Base-by-base conservation (phyloP, 2,329 filamentous ascomycete genomes). In the Alternaria triticimaculans region DNA sequence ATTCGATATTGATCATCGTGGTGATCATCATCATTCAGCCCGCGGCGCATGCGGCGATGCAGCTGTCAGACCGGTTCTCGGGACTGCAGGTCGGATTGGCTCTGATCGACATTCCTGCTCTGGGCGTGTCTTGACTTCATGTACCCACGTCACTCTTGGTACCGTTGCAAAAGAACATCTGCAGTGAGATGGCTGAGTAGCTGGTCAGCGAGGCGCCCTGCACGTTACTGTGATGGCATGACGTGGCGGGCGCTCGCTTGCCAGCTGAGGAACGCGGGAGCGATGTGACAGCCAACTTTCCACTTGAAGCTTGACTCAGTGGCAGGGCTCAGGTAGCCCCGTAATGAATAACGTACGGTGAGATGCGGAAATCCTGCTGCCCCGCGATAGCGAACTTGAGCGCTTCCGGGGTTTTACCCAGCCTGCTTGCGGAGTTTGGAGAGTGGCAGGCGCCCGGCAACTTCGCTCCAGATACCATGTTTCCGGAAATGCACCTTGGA, bases 391-490 rank as follows among this genome's bases (percentile, higher is more conserved):
- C 37, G 37, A 30, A 28, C 25, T 50, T 15, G 18, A 55, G 25
- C 30, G n/a, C 21, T 30, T 45, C 23, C n/a, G 30, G 20, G 30
- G 28, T 41, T 14, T 28, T 41, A 28, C 37, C 28, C 28, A 37
- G 23, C n/a, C 18, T 41, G n/a, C 14, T 20, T 28, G 37, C 21
- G 14, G 41, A 33, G 44, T 11, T 54, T 15, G 37, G 28, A 43
- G 46, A 49, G 23, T 46, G 30, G 25, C 56, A 63, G 63, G 58
- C 44, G 44, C 18, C 26, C 58, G 21, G 60, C 23, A 37, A 21
- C 25, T 60, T 64, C 65, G 67, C 64, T 68, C 60, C 56, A 51
- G 20, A 49, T 58, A 58, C 63, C 59, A 64, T 68, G 62, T 66
- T 71, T 66, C 53, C 51, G 62, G 68, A 63, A 66, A 60, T 48